Base-by-base conservation (phyloP, 2,329 filamentous ascomycete species). In the Sporothrix mexicana region DNA sequence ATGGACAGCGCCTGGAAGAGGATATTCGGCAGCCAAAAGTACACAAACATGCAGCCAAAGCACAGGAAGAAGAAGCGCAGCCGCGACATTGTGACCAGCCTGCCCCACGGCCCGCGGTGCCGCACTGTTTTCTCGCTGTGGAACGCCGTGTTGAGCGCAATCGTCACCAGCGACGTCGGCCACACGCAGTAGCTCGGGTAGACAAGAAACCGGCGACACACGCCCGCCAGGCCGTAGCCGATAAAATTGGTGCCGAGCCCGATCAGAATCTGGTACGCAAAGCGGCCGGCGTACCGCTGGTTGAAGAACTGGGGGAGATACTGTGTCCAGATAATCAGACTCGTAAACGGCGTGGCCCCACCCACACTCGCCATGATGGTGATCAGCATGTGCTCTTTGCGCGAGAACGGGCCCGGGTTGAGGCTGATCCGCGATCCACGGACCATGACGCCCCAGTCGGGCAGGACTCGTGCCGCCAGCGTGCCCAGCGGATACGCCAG, bases 161-260 rank as follows among this genome's bases (percentile, higher is more conserved):
- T 84, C 6, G 82, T 85, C 0, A 82, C 82, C 9, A 88, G 77
- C 0, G 83, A 81, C 1, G 82, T 80, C 0, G 85, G 86, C 87
- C 87, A 88, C 1, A 88, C 82, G 75, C 84, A 85, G 76, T 83
- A 84, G 0, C 85, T 80, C 0, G 85, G 85, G 30, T 86, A 86
- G 8, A 88, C 85, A 2, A 88, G 79, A 75, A 87, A 88, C 0
- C 84, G 80, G 4, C 85, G 82, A 15, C 80, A 80, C 1, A 86
- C 62, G 15, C 87, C 87, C 10, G 87, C 86, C 55, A 88, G 79
- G 0, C 87, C 87, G 70, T 87, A 88, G 17, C 87, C 87, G 49
- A 88, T 85, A 68, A 87, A 85, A 76, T 87, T 86, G 43, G 85
- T 87, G 0, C 83, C 83, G 8, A 88, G 78, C 0, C 81, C 83